A percentile compares a stretch with the other conserved stretches of the same genome.
These are phyloP conservation scores for Podospora pseudoanserina DNA, from an alignment of 495 filamentous ascomycete genomes.

Conservation along the genomic window DNA sequence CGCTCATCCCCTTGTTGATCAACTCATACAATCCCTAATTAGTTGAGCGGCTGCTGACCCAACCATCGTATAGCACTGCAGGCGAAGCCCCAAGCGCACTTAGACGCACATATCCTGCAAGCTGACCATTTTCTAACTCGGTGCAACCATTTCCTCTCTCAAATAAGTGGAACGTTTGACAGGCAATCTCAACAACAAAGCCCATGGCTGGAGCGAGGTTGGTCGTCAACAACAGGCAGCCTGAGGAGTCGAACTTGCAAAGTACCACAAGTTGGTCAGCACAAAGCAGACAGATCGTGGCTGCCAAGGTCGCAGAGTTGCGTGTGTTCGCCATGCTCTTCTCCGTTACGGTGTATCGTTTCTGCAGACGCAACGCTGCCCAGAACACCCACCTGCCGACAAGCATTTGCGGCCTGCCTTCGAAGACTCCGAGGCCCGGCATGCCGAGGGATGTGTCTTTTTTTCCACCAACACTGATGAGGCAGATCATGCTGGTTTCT, in stretches of 20 bases:
- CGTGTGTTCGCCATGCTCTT: neutral
- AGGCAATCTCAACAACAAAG: neutral
- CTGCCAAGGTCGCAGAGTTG: neutral
- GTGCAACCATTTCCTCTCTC: neutral
- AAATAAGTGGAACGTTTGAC: neutral
- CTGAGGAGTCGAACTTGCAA: neutral
- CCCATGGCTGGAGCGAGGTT: neutral
- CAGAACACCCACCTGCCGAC: neutral
- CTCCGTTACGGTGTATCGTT: neutral
- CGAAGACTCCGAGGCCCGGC: neutral
- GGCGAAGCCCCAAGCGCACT: neutral
- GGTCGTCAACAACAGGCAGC: neutral
- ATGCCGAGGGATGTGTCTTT: neutral
- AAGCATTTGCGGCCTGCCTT: neutral
- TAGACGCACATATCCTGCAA: conserved; percentile 20
- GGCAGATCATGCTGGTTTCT: neutral
- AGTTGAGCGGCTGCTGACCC: conserved; percentile 21
- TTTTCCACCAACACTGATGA: neutral
- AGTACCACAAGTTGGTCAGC: neutral
- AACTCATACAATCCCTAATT: neutral
- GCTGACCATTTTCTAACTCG: conserved; percentile 10
- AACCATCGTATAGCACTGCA: conserved; percentile 6
- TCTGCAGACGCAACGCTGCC: neutral
- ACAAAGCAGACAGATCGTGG: neutral
- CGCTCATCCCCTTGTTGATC: conserved; percentile 17